These are phyloP conservation scores for Angomonas ambiguus DNA, from an alignment of 208 protist species.

Conservation along the genomic window DNA sequence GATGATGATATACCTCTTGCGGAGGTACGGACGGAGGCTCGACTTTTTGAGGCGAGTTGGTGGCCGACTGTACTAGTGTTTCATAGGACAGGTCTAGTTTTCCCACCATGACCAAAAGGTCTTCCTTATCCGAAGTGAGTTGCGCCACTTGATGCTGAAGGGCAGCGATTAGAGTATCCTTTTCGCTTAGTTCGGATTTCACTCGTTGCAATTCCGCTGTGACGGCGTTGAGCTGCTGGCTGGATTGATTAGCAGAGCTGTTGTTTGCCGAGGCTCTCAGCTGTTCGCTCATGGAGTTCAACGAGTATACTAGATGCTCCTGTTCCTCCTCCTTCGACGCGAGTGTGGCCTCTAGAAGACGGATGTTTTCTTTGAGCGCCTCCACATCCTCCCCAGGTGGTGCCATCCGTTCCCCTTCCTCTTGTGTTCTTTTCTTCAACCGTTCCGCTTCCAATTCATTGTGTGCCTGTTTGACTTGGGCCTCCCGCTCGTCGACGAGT, in stretches of 20 bases:
- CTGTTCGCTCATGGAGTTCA: constrained; percentile 71
- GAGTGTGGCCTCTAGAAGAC: constrained; percentile 61
- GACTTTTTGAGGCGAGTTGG: not conserved
- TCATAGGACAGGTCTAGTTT: not conserved
- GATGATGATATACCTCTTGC: no score
- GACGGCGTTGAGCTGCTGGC: not conserved
- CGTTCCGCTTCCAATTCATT: not conserved
- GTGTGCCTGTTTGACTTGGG: constrained; percentile 12
- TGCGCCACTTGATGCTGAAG: not conserved
- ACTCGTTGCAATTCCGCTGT: constrained; percentile 6
- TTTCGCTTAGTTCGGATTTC: not conserved
- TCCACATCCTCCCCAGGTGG: constrained; percentile 13
- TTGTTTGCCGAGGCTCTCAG: constrained; percentile 16
- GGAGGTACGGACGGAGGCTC: no score
- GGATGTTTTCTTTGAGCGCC: constrained; percentile 37
- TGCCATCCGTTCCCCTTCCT: not conserved
- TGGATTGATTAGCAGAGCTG: not conserved
- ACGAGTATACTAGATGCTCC: constrained; percentile 41
- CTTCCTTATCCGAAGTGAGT: not conserved
- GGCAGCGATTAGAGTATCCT: not conserved
- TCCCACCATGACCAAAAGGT: not conserved
- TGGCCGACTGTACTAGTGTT: not conserved
- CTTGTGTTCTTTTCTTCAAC: not conserved
- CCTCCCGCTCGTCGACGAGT: constrained; percentile 20
- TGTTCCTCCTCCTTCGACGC: constrained; percentile 63